A percentile compares a stretch with the other conserved stretches of the same genome.
Conservation (phyloP, 208 protist species). For the Leishmania major region DNA sequence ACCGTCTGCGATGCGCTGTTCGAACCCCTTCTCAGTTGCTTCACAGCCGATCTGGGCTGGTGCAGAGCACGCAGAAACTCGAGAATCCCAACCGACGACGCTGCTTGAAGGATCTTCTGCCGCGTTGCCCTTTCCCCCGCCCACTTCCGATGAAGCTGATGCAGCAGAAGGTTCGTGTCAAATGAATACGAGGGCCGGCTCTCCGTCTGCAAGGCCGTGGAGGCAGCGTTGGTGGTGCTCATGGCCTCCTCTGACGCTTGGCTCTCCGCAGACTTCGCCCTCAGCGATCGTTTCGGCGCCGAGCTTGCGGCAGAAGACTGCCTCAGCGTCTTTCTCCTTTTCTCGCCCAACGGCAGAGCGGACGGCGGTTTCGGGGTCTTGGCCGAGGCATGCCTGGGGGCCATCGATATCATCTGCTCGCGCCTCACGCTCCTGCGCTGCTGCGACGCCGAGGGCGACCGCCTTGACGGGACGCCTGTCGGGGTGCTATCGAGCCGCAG, state of each 20-base stretch:
- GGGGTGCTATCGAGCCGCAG: background rate
- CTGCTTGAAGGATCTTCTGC: slow-evolving; percentile 3
- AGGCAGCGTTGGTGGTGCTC: background rate
- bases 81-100: slow-evolving; percentile 15
- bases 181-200: background rate
- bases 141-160: slow-evolving; percentile 18
- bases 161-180: background rate
- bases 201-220: background rate
- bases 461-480: background rate
- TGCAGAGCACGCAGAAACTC: slow-evolving; percentile 11
- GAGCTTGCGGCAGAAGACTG: background rate
- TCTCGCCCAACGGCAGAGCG: background rate
- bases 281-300: background rate
- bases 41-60: background rate
- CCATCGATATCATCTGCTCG: background rate
- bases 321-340: background rate
- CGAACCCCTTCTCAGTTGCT: background rate
- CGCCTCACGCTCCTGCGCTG: background rate
- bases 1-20: background rate
- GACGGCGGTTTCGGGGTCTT: slow-evolving; percentile 9
- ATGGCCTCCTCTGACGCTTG: background rate
- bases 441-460: background rate
- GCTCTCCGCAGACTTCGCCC: background rate
- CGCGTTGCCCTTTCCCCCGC: slow-evolving; percentile 11
- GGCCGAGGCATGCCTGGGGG: background rate